These are phyloP conservation scores for Dryadomyces quercus-mongolicae DNA, from an alignment of 2,329 filamentous ascomycete species.

Conservation along the genomic window DNA sequence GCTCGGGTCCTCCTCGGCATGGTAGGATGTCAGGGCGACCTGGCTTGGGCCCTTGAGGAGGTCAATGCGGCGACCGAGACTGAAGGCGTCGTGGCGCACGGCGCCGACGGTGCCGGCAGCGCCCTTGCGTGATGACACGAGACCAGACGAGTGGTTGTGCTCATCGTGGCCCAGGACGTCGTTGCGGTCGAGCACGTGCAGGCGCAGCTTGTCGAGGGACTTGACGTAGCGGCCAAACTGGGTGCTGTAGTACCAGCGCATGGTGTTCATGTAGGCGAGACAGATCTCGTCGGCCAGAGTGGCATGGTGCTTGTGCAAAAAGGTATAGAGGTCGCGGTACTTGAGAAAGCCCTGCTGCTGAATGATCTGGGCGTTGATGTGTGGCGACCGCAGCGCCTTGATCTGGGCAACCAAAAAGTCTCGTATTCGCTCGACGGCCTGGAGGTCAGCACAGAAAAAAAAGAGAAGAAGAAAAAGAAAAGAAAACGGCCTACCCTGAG, in stretches of 20 bases:
- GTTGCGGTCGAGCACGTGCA: slow-evolving; percentile 71
- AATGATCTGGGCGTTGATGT: slow-evolving; percentile 94
- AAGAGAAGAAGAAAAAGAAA: neutral
- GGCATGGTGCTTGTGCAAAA: slow-evolving; percentile 70
- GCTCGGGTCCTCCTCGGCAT: slow-evolving; percentile 75
- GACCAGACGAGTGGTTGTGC: slow-evolving; percentile 11
- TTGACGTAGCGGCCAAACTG: slow-evolving; percentile 83
- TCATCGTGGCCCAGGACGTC: slow-evolving; percentile 77
- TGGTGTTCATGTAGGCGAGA: slow-evolving; percentile 92
- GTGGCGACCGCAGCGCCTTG: slow-evolving; percentile 83
- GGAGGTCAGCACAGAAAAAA: neutral
- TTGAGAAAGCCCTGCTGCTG: slow-evolving; percentile 85
- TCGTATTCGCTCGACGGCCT: slow-evolving; percentile 86
- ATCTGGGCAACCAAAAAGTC: slow-evolving; percentile 93
- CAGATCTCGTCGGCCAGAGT: slow-evolving; percentile 81
- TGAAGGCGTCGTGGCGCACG: slow-evolving; percentile 74
- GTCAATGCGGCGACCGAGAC: slow-evolving; percentile 75
- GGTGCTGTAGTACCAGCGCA: slow-evolving; percentile 94
- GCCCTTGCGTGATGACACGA: slow-evolving; percentile 12
- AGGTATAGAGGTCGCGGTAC: slow-evolving; percentile 80
- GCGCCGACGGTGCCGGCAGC: neutral
- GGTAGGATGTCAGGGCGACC: slow-evolving; percentile 70
- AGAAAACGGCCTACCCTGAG: slow-evolving; percentile 48
- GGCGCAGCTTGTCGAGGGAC: slow-evolving; percentile 70
- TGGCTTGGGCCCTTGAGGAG: slow-evolving; percentile 63